phyloP scores from a whole-genome alignment of 2,329 filamentous ascomycete genomes.

The Cladosporium sp. region DNA sequence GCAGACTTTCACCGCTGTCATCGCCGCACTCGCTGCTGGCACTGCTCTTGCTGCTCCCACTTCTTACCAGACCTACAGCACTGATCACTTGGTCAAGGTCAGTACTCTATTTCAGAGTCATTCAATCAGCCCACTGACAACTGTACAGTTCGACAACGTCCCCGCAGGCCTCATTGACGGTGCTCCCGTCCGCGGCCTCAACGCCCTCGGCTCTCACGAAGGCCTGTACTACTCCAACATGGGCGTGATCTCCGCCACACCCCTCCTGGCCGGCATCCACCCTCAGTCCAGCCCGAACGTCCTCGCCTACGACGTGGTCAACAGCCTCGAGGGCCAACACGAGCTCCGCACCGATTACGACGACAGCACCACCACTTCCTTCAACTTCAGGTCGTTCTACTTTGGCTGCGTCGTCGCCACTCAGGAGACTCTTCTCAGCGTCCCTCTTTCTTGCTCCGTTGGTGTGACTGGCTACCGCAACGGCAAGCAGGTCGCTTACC shows the following conservation, averaged over 20 bases:
- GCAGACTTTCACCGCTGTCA: conserved; percentile 5
- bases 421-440: conserved; percentile 1
- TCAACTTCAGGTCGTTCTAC: conserved; percentile 13
- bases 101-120: not conserved
- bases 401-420: conserved; percentile 12
- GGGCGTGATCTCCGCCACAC: conserved; percentile 9
- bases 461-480: conserved; percentile 3
- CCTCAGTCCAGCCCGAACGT: conserved; percentile 8
- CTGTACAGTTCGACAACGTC: conserved; percentile 6
- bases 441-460: conserved; percentile 7
- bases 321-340: not conserved
- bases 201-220: conserved; percentile 9
- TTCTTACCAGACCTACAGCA: not conserved
- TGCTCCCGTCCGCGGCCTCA: conserved; percentile 6
- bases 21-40: conserved; percentile 7
- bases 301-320: conserved; percentile 10
- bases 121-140: not conserved
- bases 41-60: conserved; percentile 9
- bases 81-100: conserved; percentile 6
- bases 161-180: conserved; percentile 7
- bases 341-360: conserved; percentile 13
- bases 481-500: conserved; percentile 2
- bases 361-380: conserved; percentile 9
- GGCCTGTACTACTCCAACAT: conserved; percentile 10
- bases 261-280: conserved; percentile 7